phyloP scores from a whole-genome alignment of 305 asterid species.

The Fraxinus latifolia region DNA sequence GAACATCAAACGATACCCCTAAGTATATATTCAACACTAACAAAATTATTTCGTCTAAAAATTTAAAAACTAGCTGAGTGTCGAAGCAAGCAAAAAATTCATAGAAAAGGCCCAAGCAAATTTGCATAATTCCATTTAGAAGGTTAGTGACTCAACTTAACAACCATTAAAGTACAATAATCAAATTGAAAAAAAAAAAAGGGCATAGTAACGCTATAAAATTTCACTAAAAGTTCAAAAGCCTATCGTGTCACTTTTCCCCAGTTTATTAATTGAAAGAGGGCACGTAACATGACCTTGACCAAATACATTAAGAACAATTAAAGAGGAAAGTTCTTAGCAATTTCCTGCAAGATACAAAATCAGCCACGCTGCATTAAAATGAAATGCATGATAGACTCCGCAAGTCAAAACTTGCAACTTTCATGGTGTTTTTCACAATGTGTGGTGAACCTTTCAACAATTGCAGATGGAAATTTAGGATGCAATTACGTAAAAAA shows the following conservation, averaged over 20 bases:
- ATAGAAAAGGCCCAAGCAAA: not conserved
- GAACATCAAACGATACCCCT: not conserved
- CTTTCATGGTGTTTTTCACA: not conserved
- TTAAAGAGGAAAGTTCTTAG: not conserved
- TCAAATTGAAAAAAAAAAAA: not conserved
- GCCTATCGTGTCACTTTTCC: not conserved
- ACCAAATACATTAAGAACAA: not conserved
- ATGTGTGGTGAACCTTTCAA: not conserved
- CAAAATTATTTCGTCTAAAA: not conserved
- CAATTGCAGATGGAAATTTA: not conserved
- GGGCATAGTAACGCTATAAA: not conserved
- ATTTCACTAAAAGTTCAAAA: not conserved
- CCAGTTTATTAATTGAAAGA: not conserved
- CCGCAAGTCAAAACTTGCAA: constrained; percentile 23
- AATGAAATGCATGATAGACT: not conserved
- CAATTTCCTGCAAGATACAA: not conserved
- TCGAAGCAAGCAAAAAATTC: not conserved
- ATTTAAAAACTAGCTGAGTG: not conserved
- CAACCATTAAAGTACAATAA: not conserved
- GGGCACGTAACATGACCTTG: not conserved
- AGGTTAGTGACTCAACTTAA: not conserved
- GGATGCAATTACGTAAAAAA: not conserved
- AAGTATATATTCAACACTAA: not conserved
- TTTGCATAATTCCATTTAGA: not conserved
- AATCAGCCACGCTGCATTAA: not conserved